A percentile compares a stretch with the other conserved stretches of the same genome.
Conservation (phyloP, 1,284 basidiomycete species). For the Heterobasidion parviporum region DNA sequence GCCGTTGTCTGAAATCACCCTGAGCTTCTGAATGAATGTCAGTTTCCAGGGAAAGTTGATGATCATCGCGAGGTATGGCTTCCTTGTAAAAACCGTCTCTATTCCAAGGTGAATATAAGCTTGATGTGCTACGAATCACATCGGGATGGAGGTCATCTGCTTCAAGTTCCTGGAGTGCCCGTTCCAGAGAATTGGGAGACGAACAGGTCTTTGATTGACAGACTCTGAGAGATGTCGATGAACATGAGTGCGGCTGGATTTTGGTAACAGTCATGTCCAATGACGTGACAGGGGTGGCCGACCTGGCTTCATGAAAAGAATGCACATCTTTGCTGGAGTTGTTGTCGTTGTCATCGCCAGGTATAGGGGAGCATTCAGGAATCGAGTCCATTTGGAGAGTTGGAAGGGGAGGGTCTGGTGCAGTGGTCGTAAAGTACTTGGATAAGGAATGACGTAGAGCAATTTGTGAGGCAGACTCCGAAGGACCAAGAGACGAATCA, state of each 20-base stretch:
- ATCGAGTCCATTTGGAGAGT: too few relatives aligned
- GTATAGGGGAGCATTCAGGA: too few relatives aligned
- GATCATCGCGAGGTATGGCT: not conserved
- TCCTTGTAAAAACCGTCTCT: not conserved
- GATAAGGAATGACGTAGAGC: slow-evolving; percentile 4
- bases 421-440: not conserved
- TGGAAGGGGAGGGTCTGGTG: not conserved
- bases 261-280: too few relatives aligned
- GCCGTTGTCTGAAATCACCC: not conserved
- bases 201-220: not conserved
- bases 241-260: too few relatives aligned
- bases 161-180: not conserved
- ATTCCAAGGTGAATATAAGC: not conserved
- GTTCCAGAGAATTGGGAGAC: not conserved
- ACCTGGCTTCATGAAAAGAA: too few relatives aligned
- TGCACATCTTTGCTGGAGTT: too few relatives aligned
- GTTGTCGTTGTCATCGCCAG: too few relatives aligned
- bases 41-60: not conserved
- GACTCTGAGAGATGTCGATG: not conserved
- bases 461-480: slow-evolving; percentile 44
- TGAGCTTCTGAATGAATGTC: not conserved
- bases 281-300: too few relatives aligned
- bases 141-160: not conserved
- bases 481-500: slow-evolving; percentile 38
- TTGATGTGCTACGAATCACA: not conserved